Evolutionary conservation across 2,329 filamentous ascomycete genomes (phyloP).

Genomic region (Graphium sp.): DNA sequence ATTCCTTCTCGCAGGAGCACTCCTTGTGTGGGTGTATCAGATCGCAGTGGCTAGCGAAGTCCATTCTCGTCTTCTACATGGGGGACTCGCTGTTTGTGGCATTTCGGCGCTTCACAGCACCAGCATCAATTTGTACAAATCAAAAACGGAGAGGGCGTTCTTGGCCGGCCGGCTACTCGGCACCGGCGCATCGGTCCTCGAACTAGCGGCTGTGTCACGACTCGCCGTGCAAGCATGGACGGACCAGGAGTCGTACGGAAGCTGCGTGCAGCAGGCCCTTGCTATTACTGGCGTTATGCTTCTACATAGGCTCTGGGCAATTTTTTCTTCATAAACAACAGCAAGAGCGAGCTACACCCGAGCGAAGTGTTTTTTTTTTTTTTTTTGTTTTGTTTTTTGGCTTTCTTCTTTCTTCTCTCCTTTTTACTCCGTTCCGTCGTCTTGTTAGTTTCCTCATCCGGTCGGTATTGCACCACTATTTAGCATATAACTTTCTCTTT

Average conservation of each 20-base stretch:
- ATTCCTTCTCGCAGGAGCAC: not conserved
- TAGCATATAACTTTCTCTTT: too few species aligned
- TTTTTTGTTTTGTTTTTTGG: slow-evolving; percentile 1
- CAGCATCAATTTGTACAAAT: not conserved
- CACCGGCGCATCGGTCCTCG: not conserved
- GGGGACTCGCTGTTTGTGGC: too few species aligned
- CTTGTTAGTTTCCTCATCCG: too few species aligned
- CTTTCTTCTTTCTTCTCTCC: slow-evolving; percentile 2
- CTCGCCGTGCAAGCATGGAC: slow-evolving; percentile 2
- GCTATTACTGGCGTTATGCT: slow-evolving; percentile 2
- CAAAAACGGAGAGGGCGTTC: not conserved
- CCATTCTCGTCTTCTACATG: not conserved
- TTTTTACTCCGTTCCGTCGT: too few species aligned
- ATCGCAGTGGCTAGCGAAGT: not conserved
- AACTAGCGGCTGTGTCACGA: slow-evolving; percentile 2
- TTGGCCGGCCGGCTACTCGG: not conserved
- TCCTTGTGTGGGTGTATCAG: not conserved
- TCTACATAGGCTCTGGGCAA: slow-evolving; percentile 1
- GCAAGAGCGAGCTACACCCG: not conserved
- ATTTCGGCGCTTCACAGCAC: too few species aligned
- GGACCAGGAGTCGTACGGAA: not conserved
- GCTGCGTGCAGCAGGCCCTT: slow-evolving; percentile 2
- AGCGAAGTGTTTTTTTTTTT: slow-evolving; percentile 1
- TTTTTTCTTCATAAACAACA: not conserved
- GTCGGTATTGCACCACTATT: too few species aligned